phyloP scores from a whole-genome alignment of 2,329 filamentous ascomycete genomes.

The Alternaria sp. region DNA sequence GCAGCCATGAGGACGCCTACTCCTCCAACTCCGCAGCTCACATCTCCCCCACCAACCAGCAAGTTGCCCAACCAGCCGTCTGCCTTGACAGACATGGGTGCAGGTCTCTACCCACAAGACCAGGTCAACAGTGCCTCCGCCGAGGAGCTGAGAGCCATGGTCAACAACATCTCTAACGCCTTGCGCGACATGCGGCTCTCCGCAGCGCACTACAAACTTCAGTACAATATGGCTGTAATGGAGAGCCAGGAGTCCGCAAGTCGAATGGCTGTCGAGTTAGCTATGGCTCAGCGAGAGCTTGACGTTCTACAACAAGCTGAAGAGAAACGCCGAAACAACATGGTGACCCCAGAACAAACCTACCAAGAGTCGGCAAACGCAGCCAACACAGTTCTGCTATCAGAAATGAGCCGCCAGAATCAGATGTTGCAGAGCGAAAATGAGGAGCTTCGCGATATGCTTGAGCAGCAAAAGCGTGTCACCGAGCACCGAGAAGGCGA shows the following conservation, averaged over 20 bases:
- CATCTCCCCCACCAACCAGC: constrained; percentile 58
- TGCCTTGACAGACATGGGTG: constrained; percentile 40
- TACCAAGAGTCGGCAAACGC: constrained; percentile 60
- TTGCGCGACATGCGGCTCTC: constrained; percentile 79
- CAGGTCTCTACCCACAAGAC: constrained; percentile 57
- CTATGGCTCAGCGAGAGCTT: constrained; percentile 88
- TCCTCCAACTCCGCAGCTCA: constrained; percentile 58
- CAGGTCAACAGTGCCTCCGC: constrained; percentile 62
- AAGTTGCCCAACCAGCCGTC: constrained; percentile 39
- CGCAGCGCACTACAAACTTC: constrained; percentile 87
- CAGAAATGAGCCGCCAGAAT: constrained; percentile 61
- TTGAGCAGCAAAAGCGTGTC: constrained; percentile 77
- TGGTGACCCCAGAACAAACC: constrained; percentile 62
- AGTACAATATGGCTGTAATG: constrained; percentile 83
- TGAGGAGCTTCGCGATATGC: constrained; percentile 67
- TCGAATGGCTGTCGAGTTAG: constrained; percentile 87
- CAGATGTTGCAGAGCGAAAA: constrained; percentile 74
- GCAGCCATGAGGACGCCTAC: constrained; percentile 58
- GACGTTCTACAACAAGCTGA: constrained; percentile 81
- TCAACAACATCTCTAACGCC: constrained; percentile 60
- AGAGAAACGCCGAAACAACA: constrained; percentile 67
- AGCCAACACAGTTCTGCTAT: constrained; percentile 64
- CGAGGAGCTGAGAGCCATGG: constrained; percentile 63
- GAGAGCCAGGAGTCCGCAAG: constrained; percentile 86
- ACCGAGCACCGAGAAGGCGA: constrained; percentile 82